These are phyloP conservation scores for Stephania cephalantha DNA, from an alignment of 164 flowering plant species.

Conservation along the genomic window DNA sequence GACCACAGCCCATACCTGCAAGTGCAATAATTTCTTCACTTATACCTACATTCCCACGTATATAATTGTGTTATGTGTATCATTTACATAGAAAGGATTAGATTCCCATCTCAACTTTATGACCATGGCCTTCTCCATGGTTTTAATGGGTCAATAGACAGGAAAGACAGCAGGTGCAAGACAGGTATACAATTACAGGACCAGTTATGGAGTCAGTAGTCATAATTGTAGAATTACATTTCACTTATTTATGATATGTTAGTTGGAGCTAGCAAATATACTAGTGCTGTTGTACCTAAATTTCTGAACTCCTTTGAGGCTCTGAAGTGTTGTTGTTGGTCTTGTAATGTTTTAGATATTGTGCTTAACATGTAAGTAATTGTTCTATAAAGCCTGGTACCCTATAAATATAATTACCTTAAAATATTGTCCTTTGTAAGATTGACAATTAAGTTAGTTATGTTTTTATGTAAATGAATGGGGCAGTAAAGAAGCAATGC, in stretches of 20 bases:
- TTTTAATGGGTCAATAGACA: neutral
- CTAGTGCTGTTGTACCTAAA: neutral
- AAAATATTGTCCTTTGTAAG: too few species aligned
- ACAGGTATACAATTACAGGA: too few species aligned
- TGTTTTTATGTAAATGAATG: too few species aligned
- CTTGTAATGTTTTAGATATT: neutral
- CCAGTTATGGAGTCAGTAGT: too few species aligned
- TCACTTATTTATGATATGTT: too few species aligned
- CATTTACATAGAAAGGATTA: neutral
- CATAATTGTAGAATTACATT: too few species aligned
- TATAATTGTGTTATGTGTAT: neutral
- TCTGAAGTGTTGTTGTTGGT: neutral
- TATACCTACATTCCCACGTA: neutral
- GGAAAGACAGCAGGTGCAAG: neutral
- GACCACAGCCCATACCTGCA: slow-evolving; percentile 11
- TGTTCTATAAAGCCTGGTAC: neutral
- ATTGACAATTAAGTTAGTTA: too few species aligned
- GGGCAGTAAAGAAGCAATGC: too few species aligned
- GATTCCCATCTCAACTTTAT: neutral
- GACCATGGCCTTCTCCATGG: neutral
- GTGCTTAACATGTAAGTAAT: too few species aligned
- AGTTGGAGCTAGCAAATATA: neutral
- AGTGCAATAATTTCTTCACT: slow-evolving; percentile 15
- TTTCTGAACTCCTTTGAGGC: neutral
- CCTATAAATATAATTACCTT: too few species aligned